These are phyloP conservation scores for Leersia perrieri DNA, from an alignment of 176 grass and related monocot species.

Conservation along the genomic window DNA sequence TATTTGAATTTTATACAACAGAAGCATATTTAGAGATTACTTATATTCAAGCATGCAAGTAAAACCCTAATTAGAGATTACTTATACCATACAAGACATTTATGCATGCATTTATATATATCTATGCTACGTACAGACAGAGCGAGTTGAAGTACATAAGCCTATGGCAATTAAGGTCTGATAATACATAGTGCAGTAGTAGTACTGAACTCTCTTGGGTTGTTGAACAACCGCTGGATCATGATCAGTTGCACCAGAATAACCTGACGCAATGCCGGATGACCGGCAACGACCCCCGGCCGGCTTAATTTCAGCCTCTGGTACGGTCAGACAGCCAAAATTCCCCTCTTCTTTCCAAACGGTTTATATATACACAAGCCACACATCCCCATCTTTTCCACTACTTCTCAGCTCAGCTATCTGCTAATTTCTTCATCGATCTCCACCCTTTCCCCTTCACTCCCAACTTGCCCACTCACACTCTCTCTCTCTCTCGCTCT, in stretches of 20 bases:
- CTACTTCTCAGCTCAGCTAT: constrained; percentile 6
- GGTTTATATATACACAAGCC: constrained; percentile 53
- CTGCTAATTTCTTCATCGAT: neutral
- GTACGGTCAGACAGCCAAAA: constrained; percentile 46
- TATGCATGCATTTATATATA: neutral
- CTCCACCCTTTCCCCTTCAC: constrained; percentile 22
- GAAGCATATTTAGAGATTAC: no score
- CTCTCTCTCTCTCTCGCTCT: constrained; percentile 3
- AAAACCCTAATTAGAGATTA: constrained; percentile 1
- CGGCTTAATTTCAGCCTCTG: neutral
- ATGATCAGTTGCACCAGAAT: constrained; percentile 58
- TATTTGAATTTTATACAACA: no score
- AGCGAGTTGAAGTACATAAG: neutral
- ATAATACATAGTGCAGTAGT: neutral
- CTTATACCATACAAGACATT: neutral
- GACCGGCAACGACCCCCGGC: constrained; percentile 42
- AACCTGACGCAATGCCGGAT: constrained; percentile 45
- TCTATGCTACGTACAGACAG: neutral
- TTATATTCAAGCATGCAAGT: neutral
- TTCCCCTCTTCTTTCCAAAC: constrained; percentile 37
- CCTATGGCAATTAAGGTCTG: neutral
- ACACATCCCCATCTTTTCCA: constrained; percentile 40
- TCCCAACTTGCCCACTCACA: constrained; percentile 30
- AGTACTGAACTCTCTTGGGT: constrained; percentile 9
- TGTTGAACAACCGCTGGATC: constrained; percentile 44